Evolutionary conservation across 2,329 filamentous ascomycete species (phyloP).

Genomic region (Fusarium sp.): DNA sequence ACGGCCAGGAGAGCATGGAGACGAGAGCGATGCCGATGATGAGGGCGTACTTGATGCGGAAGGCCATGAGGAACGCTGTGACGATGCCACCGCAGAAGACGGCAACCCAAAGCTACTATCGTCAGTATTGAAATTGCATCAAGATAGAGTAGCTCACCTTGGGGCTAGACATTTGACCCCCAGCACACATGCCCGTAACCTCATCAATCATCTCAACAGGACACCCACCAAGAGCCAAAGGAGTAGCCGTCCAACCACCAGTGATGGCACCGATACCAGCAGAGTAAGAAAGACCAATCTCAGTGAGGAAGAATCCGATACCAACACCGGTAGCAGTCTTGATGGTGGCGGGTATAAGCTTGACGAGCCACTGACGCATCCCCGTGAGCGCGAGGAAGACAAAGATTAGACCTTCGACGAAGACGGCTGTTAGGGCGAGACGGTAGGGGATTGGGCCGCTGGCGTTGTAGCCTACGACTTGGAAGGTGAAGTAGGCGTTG

Average conservation of each 20-base stretch:
- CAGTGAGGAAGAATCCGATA: conserved; percentile 73
- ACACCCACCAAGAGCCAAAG: conserved; percentile 83
- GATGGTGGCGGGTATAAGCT: conserved; percentile 72
- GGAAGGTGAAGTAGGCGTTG: conserved; percentile 76
- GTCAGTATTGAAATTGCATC: conserved; percentile 11
- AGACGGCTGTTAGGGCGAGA: conserved; percentile 72
- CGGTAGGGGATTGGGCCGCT: conserved; percentile 68
- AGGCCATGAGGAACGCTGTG: conserved; percentile 84
- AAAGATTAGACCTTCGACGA: conserved; percentile 74
- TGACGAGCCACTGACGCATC: conserved; percentile 79
- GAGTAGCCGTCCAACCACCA: conserved; percentile 73
- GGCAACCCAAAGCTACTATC: conserved; percentile 80
- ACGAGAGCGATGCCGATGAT: conserved; percentile 79
- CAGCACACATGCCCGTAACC: conserved; percentile 62
- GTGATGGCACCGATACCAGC: conserved; percentile 87
- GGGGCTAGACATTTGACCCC: conserved; percentile 80
- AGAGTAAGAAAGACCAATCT: conserved; percentile 78
- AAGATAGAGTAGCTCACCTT: conserved; percentile 60
- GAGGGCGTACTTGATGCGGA: conserved; percentile 80
- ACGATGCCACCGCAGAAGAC: conserved; percentile 84
- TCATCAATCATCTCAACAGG: conserved; percentile 64
- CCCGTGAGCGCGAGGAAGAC: conserved; percentile 74
- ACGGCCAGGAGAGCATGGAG: conserved; percentile 81
- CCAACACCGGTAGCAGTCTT: conserved; percentile 75
- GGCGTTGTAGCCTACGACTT: conserved; percentile 73